Evolutionary conservation across 352 stramenopile species (phyloP), one percentile per base, ranked within the genome.

Genomic region (Aphanomyces astaci): DNA sequence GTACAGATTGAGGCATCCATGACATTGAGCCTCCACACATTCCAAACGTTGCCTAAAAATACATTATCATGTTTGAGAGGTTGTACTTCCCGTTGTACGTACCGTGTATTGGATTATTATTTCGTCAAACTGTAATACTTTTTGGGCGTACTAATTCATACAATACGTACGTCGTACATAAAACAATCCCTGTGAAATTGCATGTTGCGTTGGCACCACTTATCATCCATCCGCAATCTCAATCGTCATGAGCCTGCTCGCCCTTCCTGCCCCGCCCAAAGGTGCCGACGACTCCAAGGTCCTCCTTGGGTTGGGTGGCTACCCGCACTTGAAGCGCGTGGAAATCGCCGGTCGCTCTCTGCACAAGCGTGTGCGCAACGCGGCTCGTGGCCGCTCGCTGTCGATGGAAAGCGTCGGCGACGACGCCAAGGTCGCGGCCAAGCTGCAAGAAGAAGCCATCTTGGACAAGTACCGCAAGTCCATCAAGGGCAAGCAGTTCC

Each of bases 381-480:
- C 84, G 28, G 76, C 77, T 40, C 85, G 85, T 40, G 85, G 85
- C 2, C 85, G 85, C 39, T 93, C 85, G 57, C 80, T 82, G 51
- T 89, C 79, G 62, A 88, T 80, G 75, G 85, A 93, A 67, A 84
- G 80, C 48, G 66, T 89, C 66, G 85, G 91, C 51, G 83, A 91
- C 15, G 70, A 81, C 22, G 73, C 75, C 9, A 82, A 82, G 59
- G 79, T 87, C 46, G 74, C 75, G n/a, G 68, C 80, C 63, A 78
- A 80, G 63, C 88, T 88, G 72, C 67, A 87, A 63, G 85, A 93
- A 63, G 85, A 81, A 45, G 75, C 72, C 4, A 77, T 87, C 25
- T 71, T 93, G 15, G 78, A 78, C 59, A 93, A 93, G 74, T 93
- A 93, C 74, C 78, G 80, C 64, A 88, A 88, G 74, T 87, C 76